Evolutionary conservation across 23 red algal species (phyloP).

Genomic region (Gracilaria domingensis): DNA sequence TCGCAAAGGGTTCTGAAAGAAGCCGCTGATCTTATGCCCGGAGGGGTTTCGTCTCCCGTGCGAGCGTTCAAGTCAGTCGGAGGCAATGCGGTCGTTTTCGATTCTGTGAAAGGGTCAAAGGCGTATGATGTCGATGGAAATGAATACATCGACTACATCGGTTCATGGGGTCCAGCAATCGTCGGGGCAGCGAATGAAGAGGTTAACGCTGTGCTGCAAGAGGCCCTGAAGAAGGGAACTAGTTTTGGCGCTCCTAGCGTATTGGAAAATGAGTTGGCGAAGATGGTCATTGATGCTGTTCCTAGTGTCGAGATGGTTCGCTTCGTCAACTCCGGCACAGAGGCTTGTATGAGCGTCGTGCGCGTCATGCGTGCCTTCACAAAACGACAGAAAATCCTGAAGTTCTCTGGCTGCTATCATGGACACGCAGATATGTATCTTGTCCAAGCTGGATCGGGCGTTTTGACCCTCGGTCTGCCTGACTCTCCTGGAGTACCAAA

Average conservation of each 20-base stretch:
- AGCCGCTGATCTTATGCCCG: conserved; percentile 93
- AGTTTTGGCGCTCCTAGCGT: conserved; percentile 96
- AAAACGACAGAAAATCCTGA: conserved; percentile 90
- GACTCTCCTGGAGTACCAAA: conserved; percentile 96
- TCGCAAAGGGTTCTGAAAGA: conserved; percentile 86
- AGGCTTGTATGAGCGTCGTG: conserved; percentile 96
- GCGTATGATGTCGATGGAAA: conserved; percentile 97
- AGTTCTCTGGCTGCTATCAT: conserved; percentile 99
- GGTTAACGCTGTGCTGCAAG: conserved; percentile 86
- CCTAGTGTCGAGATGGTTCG: conserved; percentile 96
- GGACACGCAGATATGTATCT: conserved; percentile 98
- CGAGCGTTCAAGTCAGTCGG: conserved; percentile 97
- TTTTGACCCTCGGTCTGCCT: conserved; percentile 92
- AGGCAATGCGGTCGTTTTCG: conserved; percentile 94
- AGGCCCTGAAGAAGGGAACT: conserved; percentile 87
- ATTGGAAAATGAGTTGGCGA: conserved; percentile 94
- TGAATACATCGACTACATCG: conserved; percentile 98
- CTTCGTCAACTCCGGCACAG: conserved; percentile 98
- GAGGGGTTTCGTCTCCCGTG: conserved; percentile 94
- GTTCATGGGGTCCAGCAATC: conserved; percentile 97
- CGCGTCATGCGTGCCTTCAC: conserved; percentile 99
- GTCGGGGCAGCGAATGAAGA: conserved; percentile 96
- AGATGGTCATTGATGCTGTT: conserved; percentile 97
- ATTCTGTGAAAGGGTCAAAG: conserved; percentile 93
- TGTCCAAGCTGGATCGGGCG: conserved; percentile 89